Evolutionary conservation across 2,329 filamentous ascomycete genomes (phyloP), one percentile per base, ranked within the genome.

Genomic region (Parasarocladium wereldwijsianum): DNA sequence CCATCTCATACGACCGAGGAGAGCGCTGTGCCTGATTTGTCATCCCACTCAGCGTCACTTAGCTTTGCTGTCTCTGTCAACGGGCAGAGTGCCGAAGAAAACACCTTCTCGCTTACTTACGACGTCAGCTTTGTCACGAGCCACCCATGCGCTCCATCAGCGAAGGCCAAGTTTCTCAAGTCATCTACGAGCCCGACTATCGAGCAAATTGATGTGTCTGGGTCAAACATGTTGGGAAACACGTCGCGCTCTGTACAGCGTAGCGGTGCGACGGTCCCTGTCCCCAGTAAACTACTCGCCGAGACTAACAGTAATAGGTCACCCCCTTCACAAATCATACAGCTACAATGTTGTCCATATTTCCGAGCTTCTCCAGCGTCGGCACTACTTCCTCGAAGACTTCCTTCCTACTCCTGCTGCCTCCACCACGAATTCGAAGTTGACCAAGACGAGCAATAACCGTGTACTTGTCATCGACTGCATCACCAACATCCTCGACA

Each of bases 61-160:
- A 47, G 41, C 24, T 58, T 58, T 27, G 41, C 36, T 3, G 51
- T 57, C 5, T 45, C 46, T 2, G 41, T 55, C 24, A 51, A 54
- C 26, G 58, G 60, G 17, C 50, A 55, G 3, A 43, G 49, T 3
- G 52, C 55, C 1, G 51, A 58, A 25, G 51, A 61, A 32, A 40
- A 60, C 31, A 55, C 54, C 2, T 58, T 64, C 30, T 42, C 58
- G 1, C 47, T 79, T 8, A 49, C 52, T 5, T 66, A 71, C 38
- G 72, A 78, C 34, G 60, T 76, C 14, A 66, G 65, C 40, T 78
- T 78, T 43, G 67, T 76, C 12, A 76, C 74, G 1, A 71, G 71
- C 1, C 70, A 76, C 39, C 74, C 74, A 0, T 79, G 74, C 40
- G 61, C 67, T 5, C 63, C 67, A 2, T 70, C 69, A 2, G 58